Conservation (phyloP, 306 rosid species). For the Prosopis cineraria region DNA sequence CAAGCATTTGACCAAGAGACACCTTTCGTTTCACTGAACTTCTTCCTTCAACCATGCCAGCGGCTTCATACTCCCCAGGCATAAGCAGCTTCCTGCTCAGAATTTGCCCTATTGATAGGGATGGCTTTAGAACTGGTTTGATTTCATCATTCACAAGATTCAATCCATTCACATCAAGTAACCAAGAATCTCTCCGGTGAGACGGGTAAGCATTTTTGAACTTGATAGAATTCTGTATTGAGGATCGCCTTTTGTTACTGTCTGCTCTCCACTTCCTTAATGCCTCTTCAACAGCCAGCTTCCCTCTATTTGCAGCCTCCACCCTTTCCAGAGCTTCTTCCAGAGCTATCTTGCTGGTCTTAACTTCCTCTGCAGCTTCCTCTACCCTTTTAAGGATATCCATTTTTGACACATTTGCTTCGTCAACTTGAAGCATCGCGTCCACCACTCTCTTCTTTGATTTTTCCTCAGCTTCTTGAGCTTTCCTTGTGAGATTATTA, state of each 20-base stretch:
- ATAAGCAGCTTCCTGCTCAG: constrained; percentile 77
- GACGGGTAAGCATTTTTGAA: constrained; percentile 69
- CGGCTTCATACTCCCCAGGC: constrained; percentile 60
- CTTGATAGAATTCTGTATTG: constrained; percentile 54
- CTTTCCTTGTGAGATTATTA: constrained; percentile 61
- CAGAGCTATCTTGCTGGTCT: constrained; percentile 67
- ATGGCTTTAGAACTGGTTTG: constrained; percentile 63
- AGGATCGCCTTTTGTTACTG: constrained; percentile 64
- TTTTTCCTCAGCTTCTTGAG: constrained; percentile 63
- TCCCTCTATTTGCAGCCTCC: constrained; percentile 85
- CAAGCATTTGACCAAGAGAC: constrained; percentile 91
- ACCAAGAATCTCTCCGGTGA: constrained; percentile 53
- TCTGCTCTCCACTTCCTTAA: constrained; percentile 86
- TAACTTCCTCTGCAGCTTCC: constrained; percentile 82
- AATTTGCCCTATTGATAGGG: constrained; percentile 86
- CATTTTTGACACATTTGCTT: constrained; percentile 62
- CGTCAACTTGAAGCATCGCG: constrained; percentile 74
- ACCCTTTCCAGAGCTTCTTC: constrained; percentile 87
- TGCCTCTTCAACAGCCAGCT: constrained; percentile 84
- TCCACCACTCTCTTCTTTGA: constrained; percentile 65
- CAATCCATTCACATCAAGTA: constrained; percentile 62
- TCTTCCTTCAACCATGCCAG: constrained; percentile 37
- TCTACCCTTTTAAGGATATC: constrained; percentile 74
- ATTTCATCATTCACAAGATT: constrained; percentile 53
- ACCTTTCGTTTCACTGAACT: constrained; percentile 62